Evolutionary conservation across 768 basidiomycete genomes (phyloP), one percentile per base, ranked within the genome.

Genomic region (Russula sp.): DNA sequence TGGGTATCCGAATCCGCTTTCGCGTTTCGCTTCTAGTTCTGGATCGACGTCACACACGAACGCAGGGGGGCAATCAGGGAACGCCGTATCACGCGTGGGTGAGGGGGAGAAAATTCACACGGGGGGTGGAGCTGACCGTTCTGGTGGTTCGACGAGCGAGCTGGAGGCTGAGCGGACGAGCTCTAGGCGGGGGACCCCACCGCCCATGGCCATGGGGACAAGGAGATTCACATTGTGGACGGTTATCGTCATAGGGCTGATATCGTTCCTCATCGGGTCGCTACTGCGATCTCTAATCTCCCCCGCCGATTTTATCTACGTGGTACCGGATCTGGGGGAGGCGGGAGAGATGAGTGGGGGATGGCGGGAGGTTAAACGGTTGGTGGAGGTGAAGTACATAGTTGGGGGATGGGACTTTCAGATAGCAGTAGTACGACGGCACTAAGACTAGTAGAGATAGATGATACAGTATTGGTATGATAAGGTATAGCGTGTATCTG

Each of bases 231-330:
- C 77, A 47, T 71, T 81, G 56, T 76, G 78, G 50, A 86, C 85
- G 47, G 74, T 96, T 62, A 70, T 97, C 68, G 77, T 93, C 63
- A 83, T 89, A 44, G 93, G 86, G 44, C 74, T 98, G 66, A 89
- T 97, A 69, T 88, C 89, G 32, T 94, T 98, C 74, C 77, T 98
- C 70, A 82, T 98, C 69, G 96, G 96, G 61, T 95, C 93, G 32
- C 77, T 98, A 59, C 76, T 97, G 64, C 84, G 96, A 59, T 93
- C 91, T 18, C 79, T 98, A 65, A 77, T 98, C 44, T 89, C 88
- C 6, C 91, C 96, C 49, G 91, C 88, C 16, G 96, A 97, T 75
- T 95, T 94, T 76, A 85, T 94, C 49, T 87, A 93, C 72, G 84
- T 91, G 48, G 87, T 82, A 68, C 79, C 77, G 66, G 84, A 86